Percentiles rank a stretch among this genome's conserved stretches.
These are phyloP conservation scores for Colletotrichum tabaci DNA, from an alignment of 2,329 filamentous ascomycete species.

Conservation along the genomic window DNA sequence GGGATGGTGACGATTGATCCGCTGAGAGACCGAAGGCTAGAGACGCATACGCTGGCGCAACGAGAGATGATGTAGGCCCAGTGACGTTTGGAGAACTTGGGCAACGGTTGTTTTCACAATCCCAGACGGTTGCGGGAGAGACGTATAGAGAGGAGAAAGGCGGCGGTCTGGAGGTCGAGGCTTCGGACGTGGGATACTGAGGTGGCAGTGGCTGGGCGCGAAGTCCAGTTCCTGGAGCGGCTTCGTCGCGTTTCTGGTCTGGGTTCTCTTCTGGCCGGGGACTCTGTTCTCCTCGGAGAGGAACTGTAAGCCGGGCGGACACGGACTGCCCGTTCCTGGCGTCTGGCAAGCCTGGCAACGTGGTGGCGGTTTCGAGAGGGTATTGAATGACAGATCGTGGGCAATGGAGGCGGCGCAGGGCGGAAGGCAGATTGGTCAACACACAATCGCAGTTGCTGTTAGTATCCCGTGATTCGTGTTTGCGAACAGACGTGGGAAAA, in stretches of 20 bases:
- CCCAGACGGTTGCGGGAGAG: constrained; percentile 55
- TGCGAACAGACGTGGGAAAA: neutral
- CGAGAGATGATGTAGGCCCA: constrained; percentile 38
- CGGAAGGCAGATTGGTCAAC: neutral
- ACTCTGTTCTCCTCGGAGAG: constrained; percentile 1
- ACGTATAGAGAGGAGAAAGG: constrained; percentile 74
- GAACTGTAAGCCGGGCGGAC: constrained; percentile 55
- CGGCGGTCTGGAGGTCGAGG: constrained; percentile 68
- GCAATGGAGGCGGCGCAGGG: neutral
- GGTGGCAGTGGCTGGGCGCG: constrained; percentile 69
- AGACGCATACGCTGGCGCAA: constrained; percentile 71
- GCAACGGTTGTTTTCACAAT: constrained; percentile 51
- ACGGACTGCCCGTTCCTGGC: constrained; percentile 60
- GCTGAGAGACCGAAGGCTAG: constrained; percentile 57
- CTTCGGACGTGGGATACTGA: constrained; percentile 71
- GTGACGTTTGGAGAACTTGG: constrained; percentile 38
- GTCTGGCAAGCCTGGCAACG: constrained; percentile 64
- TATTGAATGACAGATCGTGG: constrained; percentile 17
- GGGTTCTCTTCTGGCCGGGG: constrained; percentile 40
- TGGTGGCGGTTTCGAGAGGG: constrained; percentile 54
- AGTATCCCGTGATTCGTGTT: neutral
- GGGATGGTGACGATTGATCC: constrained; percentile 47
- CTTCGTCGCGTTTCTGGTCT: constrained; percentile 4
- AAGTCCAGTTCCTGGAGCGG: constrained; percentile 40
- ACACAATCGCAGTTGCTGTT: neutral